These are phyloP conservation scores for Apophysomyces trapeziformis DNA, from an alignment of 371 early-diverging fungal genomes.

Conservation along the genomic window DNA sequence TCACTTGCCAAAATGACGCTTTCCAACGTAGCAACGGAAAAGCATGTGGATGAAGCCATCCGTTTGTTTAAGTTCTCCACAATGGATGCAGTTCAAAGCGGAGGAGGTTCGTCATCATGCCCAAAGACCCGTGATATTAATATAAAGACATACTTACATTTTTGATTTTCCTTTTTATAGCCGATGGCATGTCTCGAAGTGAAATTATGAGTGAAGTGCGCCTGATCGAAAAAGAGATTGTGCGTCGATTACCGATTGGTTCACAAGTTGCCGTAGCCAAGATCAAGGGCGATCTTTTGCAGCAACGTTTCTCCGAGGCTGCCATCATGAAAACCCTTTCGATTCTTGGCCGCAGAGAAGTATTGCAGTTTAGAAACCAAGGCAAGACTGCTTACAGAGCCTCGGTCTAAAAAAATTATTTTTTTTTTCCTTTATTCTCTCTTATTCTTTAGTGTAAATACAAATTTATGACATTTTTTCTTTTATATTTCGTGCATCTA, in stretches of 20 bases:
- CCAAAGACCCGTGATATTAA: too few species aligned
- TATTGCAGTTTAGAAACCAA: conserved; percentile 83
- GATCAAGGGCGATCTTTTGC: conserved; percentile 70
- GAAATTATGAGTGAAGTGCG: conserved; percentile 78
- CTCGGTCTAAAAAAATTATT: conserved; percentile 21
- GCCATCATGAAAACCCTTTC: conserved; percentile 79
- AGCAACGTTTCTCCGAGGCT: conserved; percentile 68
- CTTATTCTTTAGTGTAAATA: conserved; percentile 3
- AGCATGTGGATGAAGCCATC: conserved; percentile 99
- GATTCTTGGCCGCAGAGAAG: conserved; percentile 83
- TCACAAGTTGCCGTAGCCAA: conserved; percentile 76
- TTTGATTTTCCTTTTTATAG: conserved; percentile 23
- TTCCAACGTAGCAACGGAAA: conserved; percentile 83
- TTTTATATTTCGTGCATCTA: neutral
- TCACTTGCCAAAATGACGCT: conserved; percentile 97
- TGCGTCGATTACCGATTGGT: conserved; percentile 88
- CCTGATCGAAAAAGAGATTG: conserved; percentile 81
- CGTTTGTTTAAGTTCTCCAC: conserved; percentile 98
- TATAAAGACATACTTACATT: neutral
- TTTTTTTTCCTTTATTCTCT: neutral
- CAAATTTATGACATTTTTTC: neutral
- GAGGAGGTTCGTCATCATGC: conserved; percentile 54
- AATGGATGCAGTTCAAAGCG: conserved; percentile 94
- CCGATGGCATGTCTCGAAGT: conserved; percentile 75
- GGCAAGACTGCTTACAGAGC: conserved; percentile 59